Evolutionary conservation across 257 asterid genomes (phyloP).

Genomic region (Petunia axillaris): DNA sequence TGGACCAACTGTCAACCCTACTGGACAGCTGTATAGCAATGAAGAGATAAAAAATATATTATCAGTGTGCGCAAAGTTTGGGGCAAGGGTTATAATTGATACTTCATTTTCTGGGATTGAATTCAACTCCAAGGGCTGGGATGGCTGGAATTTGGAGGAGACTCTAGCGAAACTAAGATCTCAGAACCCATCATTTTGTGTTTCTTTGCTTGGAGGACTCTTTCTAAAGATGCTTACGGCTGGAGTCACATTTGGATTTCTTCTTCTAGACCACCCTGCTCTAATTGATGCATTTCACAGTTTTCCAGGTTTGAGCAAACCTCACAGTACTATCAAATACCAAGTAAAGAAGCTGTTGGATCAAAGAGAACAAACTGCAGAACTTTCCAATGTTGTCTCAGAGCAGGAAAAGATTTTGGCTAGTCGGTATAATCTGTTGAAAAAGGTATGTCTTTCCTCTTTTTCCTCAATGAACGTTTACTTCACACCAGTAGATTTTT

Average conservation of each 20-base stretch:
- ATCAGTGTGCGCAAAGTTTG: conserved; percentile 67
- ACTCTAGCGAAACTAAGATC: conserved; percentile 60
- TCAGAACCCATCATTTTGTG: conserved; percentile 54
- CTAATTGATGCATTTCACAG: conserved; percentile 74
- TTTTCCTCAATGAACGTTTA: neutral
- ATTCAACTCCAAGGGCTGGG: conserved; percentile 52
- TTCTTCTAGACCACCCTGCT: conserved; percentile 65
- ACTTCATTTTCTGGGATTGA: conserved; percentile 92
- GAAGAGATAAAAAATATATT: conserved; percentile 71
- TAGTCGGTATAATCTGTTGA: conserved; percentile 67
- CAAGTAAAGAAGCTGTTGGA: conserved; percentile 81
- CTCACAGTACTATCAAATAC: conserved; percentile 82
- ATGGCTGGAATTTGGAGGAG: conserved; percentile 75
- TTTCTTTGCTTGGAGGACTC: conserved; percentile 79
- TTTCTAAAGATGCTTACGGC: conserved; percentile 86
- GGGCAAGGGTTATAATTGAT: conserved; percentile 79
- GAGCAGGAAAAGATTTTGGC: conserved; percentile 67
- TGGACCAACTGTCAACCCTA: conserved; percentile 88
- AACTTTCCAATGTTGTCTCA: conserved; percentile 52
- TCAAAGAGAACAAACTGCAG: conserved; percentile 57
- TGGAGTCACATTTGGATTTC: conserved; percentile 81
- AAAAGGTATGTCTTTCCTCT: conserved; percentile 58
- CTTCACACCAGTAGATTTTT: neutral
- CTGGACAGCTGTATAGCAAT: conserved; percentile 79
- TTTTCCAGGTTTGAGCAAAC: conserved; percentile 82